A percentile compares a stretch with the other conserved stretches of the same genome.
phyloP scores from a whole-genome alignment of 805 yeast species.

The Candida methanosorbosa region DNA sequence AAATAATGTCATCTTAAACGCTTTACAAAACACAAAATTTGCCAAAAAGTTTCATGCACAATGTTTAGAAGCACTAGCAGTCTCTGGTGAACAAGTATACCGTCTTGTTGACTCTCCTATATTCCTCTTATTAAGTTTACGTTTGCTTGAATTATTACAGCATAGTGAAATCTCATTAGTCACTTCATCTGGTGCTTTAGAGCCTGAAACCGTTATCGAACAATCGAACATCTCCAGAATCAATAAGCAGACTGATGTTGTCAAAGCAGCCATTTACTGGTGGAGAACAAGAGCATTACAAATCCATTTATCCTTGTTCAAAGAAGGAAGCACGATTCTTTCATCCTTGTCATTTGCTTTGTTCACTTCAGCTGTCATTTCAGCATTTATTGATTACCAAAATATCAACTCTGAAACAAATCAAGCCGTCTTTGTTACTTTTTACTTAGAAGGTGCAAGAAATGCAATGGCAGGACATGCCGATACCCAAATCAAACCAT shows the following conservation, averaged over 20 bases:
- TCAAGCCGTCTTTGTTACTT: slow-evolving; percentile 33
- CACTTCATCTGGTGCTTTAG: slow-evolving; percentile 5
- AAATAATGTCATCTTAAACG: slow-evolving; percentile 2
- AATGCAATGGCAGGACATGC: slow-evolving; percentile 52
- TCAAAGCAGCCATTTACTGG: slow-evolving; percentile 51
- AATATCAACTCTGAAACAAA: slow-evolving; percentile 20
- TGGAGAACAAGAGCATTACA: slow-evolving; percentile 69
- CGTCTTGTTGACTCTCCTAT: slow-evolving; percentile 45
- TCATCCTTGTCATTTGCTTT: slow-evolving; percentile 33
- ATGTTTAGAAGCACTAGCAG: slow-evolving; percentile 9
- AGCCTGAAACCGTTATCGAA: slow-evolving; percentile 14
- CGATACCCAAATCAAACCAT: slow-evolving; percentile 51
- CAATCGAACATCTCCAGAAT: slow-evolving; percentile 9
- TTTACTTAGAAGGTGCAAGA: slow-evolving; percentile 62
- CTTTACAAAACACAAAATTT: slow-evolving; percentile 14
- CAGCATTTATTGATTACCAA: slow-evolving; percentile 24
- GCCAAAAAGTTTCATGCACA: slow-evolving; percentile 6
- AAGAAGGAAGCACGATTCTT: slow-evolving; percentile 44
- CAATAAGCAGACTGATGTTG: slow-evolving; percentile 15
- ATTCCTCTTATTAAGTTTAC: slow-evolving; percentile 33
- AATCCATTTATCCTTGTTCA: slow-evolving; percentile 52
- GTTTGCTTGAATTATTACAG: slow-evolving; percentile 34
- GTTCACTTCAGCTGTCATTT: slow-evolving; percentile 25
- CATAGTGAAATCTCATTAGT: slow-evolving; percentile 16
- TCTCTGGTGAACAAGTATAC: slow-evolving; percentile 61